phyloP scores from a whole-genome alignment of 495 filamentous ascomycete species.

The Hamigera avellanea region DNA sequence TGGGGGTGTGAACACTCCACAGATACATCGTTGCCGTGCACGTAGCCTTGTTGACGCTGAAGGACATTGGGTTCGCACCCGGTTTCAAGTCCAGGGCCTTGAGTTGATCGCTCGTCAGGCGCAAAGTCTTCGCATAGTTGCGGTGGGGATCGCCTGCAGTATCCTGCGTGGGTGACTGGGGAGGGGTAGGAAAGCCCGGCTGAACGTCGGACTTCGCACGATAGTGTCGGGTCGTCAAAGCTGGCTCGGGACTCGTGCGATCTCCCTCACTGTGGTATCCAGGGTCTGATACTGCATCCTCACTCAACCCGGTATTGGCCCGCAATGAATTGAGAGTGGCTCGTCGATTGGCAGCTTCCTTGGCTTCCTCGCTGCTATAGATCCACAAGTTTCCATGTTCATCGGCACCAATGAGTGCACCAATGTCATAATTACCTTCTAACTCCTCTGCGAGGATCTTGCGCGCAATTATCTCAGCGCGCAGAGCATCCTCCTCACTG shows the following conservation, averaged over 20 bases:
- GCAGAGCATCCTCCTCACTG: conserved; percentile 80
- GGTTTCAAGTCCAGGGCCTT: conserved; percentile 74
- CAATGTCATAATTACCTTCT: conserved; percentile 92
- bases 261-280: conserved; percentile 86
- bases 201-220: conserved; percentile 58
- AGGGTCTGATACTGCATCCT: conserved; percentile 83
- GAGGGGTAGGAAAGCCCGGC: conserved; percentile 61
- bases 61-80: conserved; percentile 84
- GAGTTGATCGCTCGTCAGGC: conserved; percentile 92
- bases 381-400: conserved; percentile 97
- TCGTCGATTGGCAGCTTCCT: conserved; percentile 54
- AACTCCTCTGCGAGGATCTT: conserved; percentile 92
- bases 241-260: conserved; percentile 23
- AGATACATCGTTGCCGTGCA: conserved; percentile 88
- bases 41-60: conserved; percentile 88
- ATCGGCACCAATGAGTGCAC: conserved; percentile 86
- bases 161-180: conserved; percentile 57
- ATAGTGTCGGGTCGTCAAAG: conserved; percentile 32
- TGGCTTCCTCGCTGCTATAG: conserved; percentile 94
- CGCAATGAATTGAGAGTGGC: conserved; percentile 37
- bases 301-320: conserved; percentile 45
- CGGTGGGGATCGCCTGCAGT: conserved; percentile 53
- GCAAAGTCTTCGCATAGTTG: conserved; percentile 93
- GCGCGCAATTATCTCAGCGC: conserved; percentile 86
- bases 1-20: conserved; percentile 79